Evolutionary conservation across 2,329 filamentous ascomycete species (phyloP).

Genomic region (Zymoseptoria brevis): DNA sequence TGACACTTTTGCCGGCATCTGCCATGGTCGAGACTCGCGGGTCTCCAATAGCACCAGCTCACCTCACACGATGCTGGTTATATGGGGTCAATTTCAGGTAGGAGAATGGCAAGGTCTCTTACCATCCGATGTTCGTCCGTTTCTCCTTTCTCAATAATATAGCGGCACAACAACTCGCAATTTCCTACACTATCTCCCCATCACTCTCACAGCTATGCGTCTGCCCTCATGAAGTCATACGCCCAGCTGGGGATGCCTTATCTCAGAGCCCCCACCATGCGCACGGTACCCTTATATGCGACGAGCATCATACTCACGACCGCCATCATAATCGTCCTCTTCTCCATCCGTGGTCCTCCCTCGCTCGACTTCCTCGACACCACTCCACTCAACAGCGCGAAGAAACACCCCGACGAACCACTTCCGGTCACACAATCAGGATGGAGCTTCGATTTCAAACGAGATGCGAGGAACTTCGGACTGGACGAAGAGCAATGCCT

Average conservation of each 20-base stretch:
- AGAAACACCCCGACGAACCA: not conserved
- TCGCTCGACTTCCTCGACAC: not conserved
- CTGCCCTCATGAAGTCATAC: not conserved
- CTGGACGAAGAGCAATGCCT: slow-evolving; percentile 24
- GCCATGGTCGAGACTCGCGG: not conserved
- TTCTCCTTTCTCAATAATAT: not conserved
- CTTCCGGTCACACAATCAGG: slow-evolving; percentile 1
- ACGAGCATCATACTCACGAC: not conserved
- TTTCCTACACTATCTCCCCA: not conserved
- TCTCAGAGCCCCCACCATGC: not conserved
- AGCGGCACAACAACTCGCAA: not conserved
- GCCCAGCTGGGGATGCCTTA: not conserved
- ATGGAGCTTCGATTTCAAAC: slow-evolving; percentile 13
- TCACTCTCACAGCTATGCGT: not conserved
- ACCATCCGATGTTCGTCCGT: not conserved
- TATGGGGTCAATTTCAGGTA: not conserved
- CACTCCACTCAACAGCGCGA: not conserved
- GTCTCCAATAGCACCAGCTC: not conserved
- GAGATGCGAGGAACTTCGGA: slow-evolving; percentile 21
- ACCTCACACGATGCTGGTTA: not conserved
- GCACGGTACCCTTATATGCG: not conserved
- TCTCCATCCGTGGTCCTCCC: not conserved
- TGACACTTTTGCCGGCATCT: not conserved
- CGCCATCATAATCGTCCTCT: not conserved
- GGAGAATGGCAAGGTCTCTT: not conserved